These are phyloP conservation scores for Penicillium lividum DNA, from an alignment of 495 filamentous ascomycete species.

Conservation along the genomic window DNA sequence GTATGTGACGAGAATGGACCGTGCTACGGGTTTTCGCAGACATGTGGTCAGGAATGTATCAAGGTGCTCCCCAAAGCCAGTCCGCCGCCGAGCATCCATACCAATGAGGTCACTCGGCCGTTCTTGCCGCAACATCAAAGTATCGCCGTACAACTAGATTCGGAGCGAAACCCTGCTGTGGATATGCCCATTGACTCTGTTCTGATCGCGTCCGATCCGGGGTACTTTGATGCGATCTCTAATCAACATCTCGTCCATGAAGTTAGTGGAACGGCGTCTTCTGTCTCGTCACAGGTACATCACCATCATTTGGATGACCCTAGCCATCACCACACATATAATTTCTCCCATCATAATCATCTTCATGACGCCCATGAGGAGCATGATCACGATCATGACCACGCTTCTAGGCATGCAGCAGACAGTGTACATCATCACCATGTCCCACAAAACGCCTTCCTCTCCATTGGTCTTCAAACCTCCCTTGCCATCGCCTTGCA, in stretches of 20 bases:
- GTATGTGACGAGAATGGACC: slow-evolving; percentile 73
- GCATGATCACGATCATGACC: slow-evolving; percentile 17
- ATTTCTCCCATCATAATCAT: slow-evolving; percentile 10
- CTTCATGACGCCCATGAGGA: slow-evolving; percentile 10
- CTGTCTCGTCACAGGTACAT: slow-evolving; percentile 17
- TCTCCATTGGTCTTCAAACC: slow-evolving; percentile 90
- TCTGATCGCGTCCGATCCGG: slow-evolving; percentile 5
- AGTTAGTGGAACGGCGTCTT: slow-evolving; percentile 10
- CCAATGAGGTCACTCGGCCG: slow-evolving; percentile 12
- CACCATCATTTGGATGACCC: slow-evolving; percentile 3
- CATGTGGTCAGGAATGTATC: slow-evolving; percentile 77
- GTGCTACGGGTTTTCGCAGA: slow-evolving; percentile 82
- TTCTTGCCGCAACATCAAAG: slow-evolving; percentile 18
- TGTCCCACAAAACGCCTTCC: slow-evolving; percentile 91
- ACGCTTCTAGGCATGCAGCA: slow-evolving; percentile 25
- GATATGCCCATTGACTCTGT: slow-evolving; percentile 13
- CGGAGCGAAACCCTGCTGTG: neutral
- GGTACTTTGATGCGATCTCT: slow-evolving; percentile 20
- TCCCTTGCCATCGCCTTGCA: slow-evolving; percentile 92
- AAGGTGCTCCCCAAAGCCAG: slow-evolving; percentile 29
- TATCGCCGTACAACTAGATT: slow-evolving; percentile 17
- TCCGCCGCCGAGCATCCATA: slow-evolving; percentile 14
- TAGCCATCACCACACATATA: slow-evolving; percentile 1
- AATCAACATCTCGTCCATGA: slow-evolving; percentile 10
- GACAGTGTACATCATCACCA: slow-evolving; percentile 83